Percentiles rank a stretch among this genome's conserved stretches.
Conservation (phyloP, 1,139 yeast species). For the Torulaspora pretoriensis region DNA sequence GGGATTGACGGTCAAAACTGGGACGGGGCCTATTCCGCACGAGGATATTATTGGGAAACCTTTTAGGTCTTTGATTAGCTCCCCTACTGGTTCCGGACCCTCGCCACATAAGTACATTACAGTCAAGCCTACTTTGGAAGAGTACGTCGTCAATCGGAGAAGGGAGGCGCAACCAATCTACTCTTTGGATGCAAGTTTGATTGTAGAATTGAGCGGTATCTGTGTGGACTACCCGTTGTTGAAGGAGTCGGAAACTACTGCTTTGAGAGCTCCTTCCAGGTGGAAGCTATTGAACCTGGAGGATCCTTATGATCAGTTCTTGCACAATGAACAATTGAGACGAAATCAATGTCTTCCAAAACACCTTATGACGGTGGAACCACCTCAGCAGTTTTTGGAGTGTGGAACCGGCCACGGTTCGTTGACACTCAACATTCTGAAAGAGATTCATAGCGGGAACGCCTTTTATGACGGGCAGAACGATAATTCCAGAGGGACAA, state of each 20-base stretch:
- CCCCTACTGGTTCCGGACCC: background rate
- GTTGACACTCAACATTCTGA: conserved; percentile 43
- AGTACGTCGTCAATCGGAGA: conserved; percentile 39
- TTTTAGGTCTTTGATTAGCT: conserved; percentile 23
- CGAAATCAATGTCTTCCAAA: background rate
- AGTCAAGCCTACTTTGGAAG: conserved; percentile 43
- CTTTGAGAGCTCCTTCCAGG: conserved; percentile 2
- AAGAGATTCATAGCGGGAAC: conserved; percentile 43
- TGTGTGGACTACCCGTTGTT: conserved; percentile 42
- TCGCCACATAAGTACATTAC: conserved; percentile 32
- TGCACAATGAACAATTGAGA: conserved; percentile 1
- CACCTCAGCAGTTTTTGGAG: conserved; percentile 43
- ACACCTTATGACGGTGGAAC: background rate
- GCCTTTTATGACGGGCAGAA: conserved; percentile 31
- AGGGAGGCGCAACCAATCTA: conserved; percentile 50
- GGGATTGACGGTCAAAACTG: conserved; percentile 21
- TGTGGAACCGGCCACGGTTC: conserved; percentile 55
- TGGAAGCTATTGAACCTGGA: conserved; percentile 8
- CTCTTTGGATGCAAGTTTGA: conserved; percentile 45
- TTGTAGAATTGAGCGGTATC: conserved; percentile 44
- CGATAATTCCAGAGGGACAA: conserved; percentile 39
- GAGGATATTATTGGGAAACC: conserved; percentile 37
- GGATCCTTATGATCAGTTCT: conserved; percentile 8
- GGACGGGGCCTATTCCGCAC: conserved; percentile 37
- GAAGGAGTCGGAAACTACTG: conserved; percentile 17